Evolutionary conservation across 2,329 filamentous ascomycete species (phyloP), one percentile per base, ranked within the genome.

Genomic region (Xylariaceae sp.): DNA sequence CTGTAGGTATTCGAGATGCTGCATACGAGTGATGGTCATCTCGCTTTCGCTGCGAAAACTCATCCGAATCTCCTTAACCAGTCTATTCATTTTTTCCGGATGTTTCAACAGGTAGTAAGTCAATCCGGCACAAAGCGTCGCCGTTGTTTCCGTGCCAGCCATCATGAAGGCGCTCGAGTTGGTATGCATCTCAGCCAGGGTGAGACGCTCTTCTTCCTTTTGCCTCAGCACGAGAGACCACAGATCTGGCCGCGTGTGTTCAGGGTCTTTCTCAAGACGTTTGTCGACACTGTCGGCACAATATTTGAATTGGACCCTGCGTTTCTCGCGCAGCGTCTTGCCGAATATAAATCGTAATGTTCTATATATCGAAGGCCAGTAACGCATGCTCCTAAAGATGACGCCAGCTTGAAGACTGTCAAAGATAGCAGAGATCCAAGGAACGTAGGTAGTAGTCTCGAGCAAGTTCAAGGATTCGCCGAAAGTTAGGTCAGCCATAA

Each of bases 31-130:
- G n/a, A n/a, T n/a, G n/a, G n/a, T n/a, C n/a, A 30, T 58, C 16
- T 77, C 71, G 0, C 72, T 66, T 20, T 72, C 66, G 0, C 33
- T 65, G 4, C 62, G 59, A 53, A 77, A 77, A 0, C 64, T 21
- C 0, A 64, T 56, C 3, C 75, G 70, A 6, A 79, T 66, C 62
- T 79, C 76, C 1, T 66, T 18, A 3, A 64, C 63, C 18, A 77
- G 44, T 23, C 60, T 73, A n/a, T 65, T 33, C 5, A 72, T 55
- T 11, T 59, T 61, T 0, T 67, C 53, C 0, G 70, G 65, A 15
- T 67, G 46, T 10, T 42, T 56, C 18, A 76, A 61, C 0, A 82
- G 64, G 0, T 75, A 65, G 46, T 71, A 79, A 2, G 59, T 7
- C 8, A 52, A 32, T 7, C 55, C 55, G 11, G 26, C 13, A 1